Percentiles rank a stretch among this genome's conserved stretches.
phyloP scores from a whole-genome alignment of 257 asterid genomes.

The Rubia yunnanensis region DNA sequence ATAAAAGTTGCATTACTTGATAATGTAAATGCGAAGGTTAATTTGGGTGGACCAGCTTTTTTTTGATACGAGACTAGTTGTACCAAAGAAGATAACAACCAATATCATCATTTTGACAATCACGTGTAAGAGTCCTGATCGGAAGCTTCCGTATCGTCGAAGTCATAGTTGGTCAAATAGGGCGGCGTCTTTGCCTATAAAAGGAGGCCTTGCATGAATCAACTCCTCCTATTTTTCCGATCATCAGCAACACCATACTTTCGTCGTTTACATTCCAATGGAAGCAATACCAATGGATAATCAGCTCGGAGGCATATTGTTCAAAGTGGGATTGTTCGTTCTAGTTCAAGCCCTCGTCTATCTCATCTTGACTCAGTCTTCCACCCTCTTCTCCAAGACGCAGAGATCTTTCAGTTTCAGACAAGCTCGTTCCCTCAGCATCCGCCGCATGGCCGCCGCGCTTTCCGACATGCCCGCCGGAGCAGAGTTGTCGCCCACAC shows the following conservation, averaged over 20 bases:
- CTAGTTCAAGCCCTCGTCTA: slow-evolving; percentile 48
- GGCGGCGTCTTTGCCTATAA: slow-evolving; percentile 6
- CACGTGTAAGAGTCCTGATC: too few species aligned
- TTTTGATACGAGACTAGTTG: too few species aligned
- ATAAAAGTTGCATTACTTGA: too few species aligned
- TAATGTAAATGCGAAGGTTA: too few species aligned
- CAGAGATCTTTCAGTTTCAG: slow-evolving; percentile 37
- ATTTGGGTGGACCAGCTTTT: background rate
- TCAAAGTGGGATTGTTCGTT: slow-evolving; percentile 39
- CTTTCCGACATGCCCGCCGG: slow-evolving; percentile 52
- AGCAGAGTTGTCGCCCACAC: slow-evolving; percentile 29
- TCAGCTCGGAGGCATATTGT: slow-evolving; percentile 21
- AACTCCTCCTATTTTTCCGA: background rate
- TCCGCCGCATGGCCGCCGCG: slow-evolving; percentile 58
- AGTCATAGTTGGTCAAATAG: background rate
- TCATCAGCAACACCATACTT: background rate
- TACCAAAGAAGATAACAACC: background rate
- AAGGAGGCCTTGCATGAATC: background rate
- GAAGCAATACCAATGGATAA: slow-evolving; percentile 8
- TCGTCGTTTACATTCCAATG: background rate
- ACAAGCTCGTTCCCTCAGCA: slow-evolving; percentile 39
- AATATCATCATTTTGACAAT: background rate
- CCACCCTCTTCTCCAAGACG: slow-evolving; percentile 35
- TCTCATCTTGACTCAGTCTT: slow-evolving; percentile 43
- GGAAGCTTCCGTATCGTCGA: slow-evolving; percentile 1